A percentile compares a stretch with the other conserved stretches of the same genome.
These are phyloP conservation scores for Hypoxylon sp. DNA, from an alignment of 2,329 filamentous ascomycete species.

Conservation along the genomic window DNA sequence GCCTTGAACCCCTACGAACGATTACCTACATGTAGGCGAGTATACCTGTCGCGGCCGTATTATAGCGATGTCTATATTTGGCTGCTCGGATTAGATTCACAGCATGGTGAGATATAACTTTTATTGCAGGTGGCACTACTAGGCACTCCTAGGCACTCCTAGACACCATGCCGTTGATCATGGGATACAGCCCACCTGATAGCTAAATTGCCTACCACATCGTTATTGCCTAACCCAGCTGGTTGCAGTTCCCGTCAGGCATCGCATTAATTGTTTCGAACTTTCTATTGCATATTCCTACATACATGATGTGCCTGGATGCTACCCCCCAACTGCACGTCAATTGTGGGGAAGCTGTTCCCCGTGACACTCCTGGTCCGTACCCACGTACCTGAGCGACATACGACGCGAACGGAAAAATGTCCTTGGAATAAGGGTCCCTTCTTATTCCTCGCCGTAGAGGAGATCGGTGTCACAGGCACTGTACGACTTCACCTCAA, in stretches of 20 bases:
- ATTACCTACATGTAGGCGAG: background rate
- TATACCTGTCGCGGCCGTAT: slow-evolving; percentile 3
- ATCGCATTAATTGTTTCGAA: slow-evolving; percentile 26
- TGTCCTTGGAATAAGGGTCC: slow-evolving; percentile 15
- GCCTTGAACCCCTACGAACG: background rate
- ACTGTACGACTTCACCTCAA: slow-evolving; percentile 18
- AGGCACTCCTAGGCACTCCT: slow-evolving; percentile 27
- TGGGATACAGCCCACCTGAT: slow-evolving; percentile 39
- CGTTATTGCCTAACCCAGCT: slow-evolving; percentile 44
- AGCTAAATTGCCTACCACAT: slow-evolving; percentile 38
- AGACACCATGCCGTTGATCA: slow-evolving; percentile 34
- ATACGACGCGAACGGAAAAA: slow-evolving; percentile 10
- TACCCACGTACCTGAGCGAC: slow-evolving; percentile 4
- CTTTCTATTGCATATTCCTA: slow-evolving; percentile 39
- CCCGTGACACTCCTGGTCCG: slow-evolving; percentile 36
- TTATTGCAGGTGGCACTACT: slow-evolving; percentile 29
- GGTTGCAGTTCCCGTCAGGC: slow-evolving; percentile 30
- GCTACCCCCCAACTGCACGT: slow-evolving; percentile 41
- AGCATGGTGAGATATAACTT: slow-evolving; percentile 1
- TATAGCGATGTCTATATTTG: slow-evolving; percentile 29
- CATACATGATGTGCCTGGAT: slow-evolving; percentile 38
- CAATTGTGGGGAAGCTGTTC: slow-evolving; percentile 41
- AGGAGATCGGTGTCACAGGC: slow-evolving; percentile 17
- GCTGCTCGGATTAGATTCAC: slow-evolving; percentile 14
- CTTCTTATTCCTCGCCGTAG: slow-evolving; percentile 2